Base-by-base conservation (phyloP, 1,139 yeast genomes). In the Candida sojae region DNA sequence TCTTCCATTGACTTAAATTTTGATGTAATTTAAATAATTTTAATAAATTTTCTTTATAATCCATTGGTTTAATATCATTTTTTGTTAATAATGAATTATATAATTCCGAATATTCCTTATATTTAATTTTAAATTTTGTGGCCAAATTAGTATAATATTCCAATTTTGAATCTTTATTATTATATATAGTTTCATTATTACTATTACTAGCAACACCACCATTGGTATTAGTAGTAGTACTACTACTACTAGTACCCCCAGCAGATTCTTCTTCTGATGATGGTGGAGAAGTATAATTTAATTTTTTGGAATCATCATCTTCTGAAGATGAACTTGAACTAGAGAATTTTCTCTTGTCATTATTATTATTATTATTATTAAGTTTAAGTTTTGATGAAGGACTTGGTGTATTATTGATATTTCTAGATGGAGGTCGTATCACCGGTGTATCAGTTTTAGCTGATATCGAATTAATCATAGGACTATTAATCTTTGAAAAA, bases 91-190 rank as follows among this genome's bases (percentile, higher is more conserved):
- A 53, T 21, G 51, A 43, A 28, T 54, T 56, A 58, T 75, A 73
- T 33, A 75, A 57, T 6, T 53, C 46, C 44, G 68, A 70, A 56
- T 75, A 75, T 53, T 75, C 79, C 44, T 64, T 61, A 57, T 75
- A 75, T 56, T 67, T 68, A 45, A 50, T 39, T 46, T 66, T 65
- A 58, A 75, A 75, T 55, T 72, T 73, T 12, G 52, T 52, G 3
- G 75, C 75, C 45, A 75, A 61, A 48, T 59, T 66, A 28, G 57
- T 51, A 45, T 64, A 64, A 48, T 63, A 61, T 10, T 60, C 57
- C 26, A 61, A 50, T 42, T 54, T 57, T 42, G 39, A 31, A 7
- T 36, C 25, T 11, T 36, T 29, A 25, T 12, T 25, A 10, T 28
- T 8, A 36, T n/a, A n/a, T n/a, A n/a, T 8, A 11, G 11, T 21